Base-by-base conservation (phyloP, 2,329 filamentous ascomycete species). In the Phaeosphaeria sp. region DNA sequence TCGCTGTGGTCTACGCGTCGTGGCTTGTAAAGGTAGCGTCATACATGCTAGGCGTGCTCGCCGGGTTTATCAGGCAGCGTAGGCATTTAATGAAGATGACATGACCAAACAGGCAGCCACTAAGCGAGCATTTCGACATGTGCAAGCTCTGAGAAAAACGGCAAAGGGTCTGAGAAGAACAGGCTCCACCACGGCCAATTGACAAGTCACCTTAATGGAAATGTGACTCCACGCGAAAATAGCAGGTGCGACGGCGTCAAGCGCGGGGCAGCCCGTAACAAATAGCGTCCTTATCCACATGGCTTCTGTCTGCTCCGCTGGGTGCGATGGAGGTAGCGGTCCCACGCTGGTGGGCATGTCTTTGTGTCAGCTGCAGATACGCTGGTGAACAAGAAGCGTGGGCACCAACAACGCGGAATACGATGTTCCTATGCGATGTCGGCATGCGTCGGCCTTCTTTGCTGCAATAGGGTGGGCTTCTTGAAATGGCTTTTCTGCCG, bases 11-110 rank as follows among this genome's bases (percentile, higher is more conserved):
- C 53, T 54, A 43, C 52, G 55, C 52, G 52, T 58, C 52, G 58
- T 46, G n/a, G n/a, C n/a, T 56, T 50, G 54, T 52, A 33, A 55
- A 46, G 46, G 57, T 53, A 58, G 61, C 66, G 63, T 69, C 65
- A 67, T 66, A 60, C 61, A 66, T 67, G 25, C 62, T 60, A 52
- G 54, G 39, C 48, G 11, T 41, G 49, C 22, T 54, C 55, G 54
- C 48, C 48, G 33, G 23, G 48, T 22, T 33, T n/a, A 18, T 43
- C 46, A 55, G 30, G 30, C 30, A 36, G 55, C 56, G 52, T 54
- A 54, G 54, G 47, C 46, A 47, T 27, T 13, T 18, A n/a, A 43
- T 43, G 41, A 43, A 13, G 41, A 43, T 43, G 41, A 43, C 41
- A 43, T 20, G 41, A 11, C 6, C 20, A 21, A n/a, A 9, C 41